Percentiles rank a stretch among this genome's conserved stretches.
These are phyloP conservation scores for Aeschynomene evenia DNA, from an alignment of 306 rosid genomes.

Conservation along the genomic window DNA sequence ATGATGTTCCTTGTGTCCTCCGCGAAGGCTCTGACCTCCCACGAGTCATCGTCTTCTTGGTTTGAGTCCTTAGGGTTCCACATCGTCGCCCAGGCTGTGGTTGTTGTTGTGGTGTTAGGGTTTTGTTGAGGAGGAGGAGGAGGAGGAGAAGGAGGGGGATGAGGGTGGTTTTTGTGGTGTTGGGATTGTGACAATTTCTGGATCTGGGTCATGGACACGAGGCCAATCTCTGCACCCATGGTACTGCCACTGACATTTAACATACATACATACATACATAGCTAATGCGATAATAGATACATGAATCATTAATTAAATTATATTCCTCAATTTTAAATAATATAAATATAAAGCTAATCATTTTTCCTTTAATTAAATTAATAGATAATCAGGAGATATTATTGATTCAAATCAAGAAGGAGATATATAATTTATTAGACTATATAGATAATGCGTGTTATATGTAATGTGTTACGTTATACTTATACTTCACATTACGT, in stretches of 20 bases:
- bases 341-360: too few species aligned
- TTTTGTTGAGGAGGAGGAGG: slow-evolving; percentile 18
- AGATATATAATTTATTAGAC: too few species aligned
- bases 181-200: slow-evolving; percentile 44
- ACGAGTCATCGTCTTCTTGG: slow-evolving; percentile 72
- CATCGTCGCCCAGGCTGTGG: slow-evolving; percentile 38
- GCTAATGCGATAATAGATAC: too few species aligned
- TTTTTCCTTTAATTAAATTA: too few species aligned
- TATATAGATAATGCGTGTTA: too few species aligned
- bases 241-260: slow-evolving; percentile 59
- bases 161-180: slow-evolving; percentile 34
- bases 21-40: slow-evolving; percentile 91
- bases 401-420: too few species aligned
- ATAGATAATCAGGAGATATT: too few species aligned
- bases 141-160: background rate
- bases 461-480: too few species aligned
- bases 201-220: slow-evolving; percentile 62
- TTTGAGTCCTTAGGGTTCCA: slow-evolving; percentile 61
- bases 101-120: slow-evolving; percentile 40
- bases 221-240: slow-evolving; percentile 74
- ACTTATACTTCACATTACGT: too few species aligned
- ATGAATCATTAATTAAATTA: too few species aligned
- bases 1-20: slow-evolving; percentile 76
- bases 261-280: slow-evolving; percentile 40
- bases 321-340: too few species aligned